Base-by-base conservation (phyloP, 306 rosid species). In the Hippophae rhamnoides region DNA sequence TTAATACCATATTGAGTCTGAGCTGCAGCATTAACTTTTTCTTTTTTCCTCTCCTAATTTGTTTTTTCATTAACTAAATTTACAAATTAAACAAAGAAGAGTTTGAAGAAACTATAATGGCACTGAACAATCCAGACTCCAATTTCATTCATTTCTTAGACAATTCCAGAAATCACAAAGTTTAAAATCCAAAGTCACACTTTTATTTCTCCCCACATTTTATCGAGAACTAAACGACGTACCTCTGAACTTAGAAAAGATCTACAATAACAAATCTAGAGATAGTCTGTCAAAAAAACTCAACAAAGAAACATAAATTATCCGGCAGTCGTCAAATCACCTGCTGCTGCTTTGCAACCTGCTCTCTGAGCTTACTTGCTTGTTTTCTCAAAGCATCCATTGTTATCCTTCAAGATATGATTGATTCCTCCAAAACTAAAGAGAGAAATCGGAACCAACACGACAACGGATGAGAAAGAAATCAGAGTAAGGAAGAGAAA, bases 331-430 rank as follows among this genome's bases (percentile, higher is more conserved):
- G 7, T 8, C 38, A 54, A 60, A 31, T 23, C 25, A 82, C 84
- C 89, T 85, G 97, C 1, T 90, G 97, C 60, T 90, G 97, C 75
- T 87, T 90, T 56, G 87, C 87, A 43, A 90, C 96, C 80, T 90
- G 98, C n/a, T 85, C 92, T 61, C 87, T 78, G 54, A 90, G 63
- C 86, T 87, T 90, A 70, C 69, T 76, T 52, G 98, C 98, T 71
- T 90, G 98, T 81, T 79, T 90, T 70, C 89, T 74, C 48, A 90
- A 50, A 71, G 87, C 89, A 52, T 90, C 98, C 98, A 90, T 90
- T 70, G 79, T 58, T 53, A 56, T n/a, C 40, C 71, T 42, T 59
- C 56, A 46, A 47, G 59, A 40, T 48, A 12, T 1, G 18, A 7
- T 18, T 50, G 31, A 48, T 31, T 45, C 47, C 60, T 67, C 27